These are phyloP conservation scores for Pseudonectria foliicola DNA, from an alignment of 2,329 filamentous ascomycete genomes.

Conservation along the genomic window DNA sequence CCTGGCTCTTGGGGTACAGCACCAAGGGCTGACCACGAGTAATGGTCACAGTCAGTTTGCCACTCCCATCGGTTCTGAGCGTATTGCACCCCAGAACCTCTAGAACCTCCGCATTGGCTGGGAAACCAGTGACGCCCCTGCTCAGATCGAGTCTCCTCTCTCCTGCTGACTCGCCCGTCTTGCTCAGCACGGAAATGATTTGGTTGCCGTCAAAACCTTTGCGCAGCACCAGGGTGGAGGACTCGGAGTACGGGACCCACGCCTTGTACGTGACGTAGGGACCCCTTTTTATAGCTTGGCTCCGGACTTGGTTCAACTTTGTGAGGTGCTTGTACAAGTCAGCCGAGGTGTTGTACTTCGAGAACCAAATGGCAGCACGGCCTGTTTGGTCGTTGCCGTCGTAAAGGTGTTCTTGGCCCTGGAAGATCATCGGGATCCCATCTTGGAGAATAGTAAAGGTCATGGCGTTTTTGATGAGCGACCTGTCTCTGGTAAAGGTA, in stretches of 20 bases:
- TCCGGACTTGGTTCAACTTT: slow-evolving; percentile 9
- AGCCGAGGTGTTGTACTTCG: slow-evolving; percentile 5
- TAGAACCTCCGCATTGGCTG: slow-evolving; percentile 4
- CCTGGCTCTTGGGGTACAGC: slow-evolving; percentile 10
- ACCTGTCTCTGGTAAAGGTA: slow-evolving; percentile 6
- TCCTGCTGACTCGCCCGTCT: slow-evolving; percentile 5
- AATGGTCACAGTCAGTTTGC: slow-evolving; percentile 7
- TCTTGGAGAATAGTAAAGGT: slow-evolving; percentile 10
- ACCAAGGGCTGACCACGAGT: slow-evolving; percentile 7
- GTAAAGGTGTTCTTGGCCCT: slow-evolving; percentile 11
- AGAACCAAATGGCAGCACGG: slow-evolving; percentile 9
- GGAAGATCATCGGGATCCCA: slow-evolving; percentile 9
- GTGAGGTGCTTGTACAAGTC: slow-evolving; percentile 8
- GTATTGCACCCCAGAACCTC: slow-evolving; percentile 6
- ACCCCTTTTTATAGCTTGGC: slow-evolving; percentile 10
- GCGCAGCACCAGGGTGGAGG: slow-evolving; percentile 6
- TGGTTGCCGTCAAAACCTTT: slow-evolving; percentile 11
- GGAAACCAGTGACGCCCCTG: slow-evolving; percentile 5
- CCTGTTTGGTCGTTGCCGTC: slow-evolving; percentile 6
- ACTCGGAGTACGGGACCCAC: slow-evolving; percentile 8
- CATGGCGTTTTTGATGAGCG: slow-evolving; percentile 10
- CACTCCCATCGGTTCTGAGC: slow-evolving; percentile 2
- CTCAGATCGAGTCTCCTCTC: slow-evolving; percentile 3
- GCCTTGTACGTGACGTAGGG: slow-evolving; percentile 10
- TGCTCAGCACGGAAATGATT: slow-evolving; percentile 11